Evolutionary conservation across 2,329 filamentous ascomycete genomes (phyloP), one percentile per base, ranked within the genome.

Genomic region (Ophiostoma quercus): DNA sequence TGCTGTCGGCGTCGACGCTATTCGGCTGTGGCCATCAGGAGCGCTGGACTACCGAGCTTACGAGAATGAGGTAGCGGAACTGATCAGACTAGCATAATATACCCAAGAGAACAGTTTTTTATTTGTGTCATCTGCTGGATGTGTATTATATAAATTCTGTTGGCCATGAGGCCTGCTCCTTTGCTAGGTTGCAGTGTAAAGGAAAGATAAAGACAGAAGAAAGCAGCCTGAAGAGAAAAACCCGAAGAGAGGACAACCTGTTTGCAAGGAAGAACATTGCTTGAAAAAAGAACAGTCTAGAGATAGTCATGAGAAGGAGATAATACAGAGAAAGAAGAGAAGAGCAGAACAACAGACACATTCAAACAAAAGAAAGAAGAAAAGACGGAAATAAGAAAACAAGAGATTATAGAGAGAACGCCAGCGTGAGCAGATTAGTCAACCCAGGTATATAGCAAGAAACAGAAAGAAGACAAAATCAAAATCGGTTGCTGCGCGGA

Each of bases 21-120:
- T 95, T 65, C 81, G 93, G 75, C 78, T 96, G 2, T 96, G 94
- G 89, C 83, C 88, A 54, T 89, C 93, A 14, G 91, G 90, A 0
- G 85, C 89, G 4, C 78, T 97, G 73, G 85, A 91, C 71, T 75
- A 96, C 69, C 84, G 86, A 43, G 84, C 85, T 63, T 97, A 97
- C 77, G 89, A 94, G 25, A 68, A 41, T 12, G 62, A 39, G 62
- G 62, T 65, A 19, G 19, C 3, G 19, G 62, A 7, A 39, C 62
- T 65, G 62, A n/a, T 47, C 43, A 3, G 16, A 34, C 34, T 47
- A 4, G 43, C 43, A 47, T 47, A 16, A 47, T 47, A 47, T 47
- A 47, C 43, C 43, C 43, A 8, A 2, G 43, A n/a, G 16, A 47
- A 43, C 14, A 43, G 41, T 29, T 34, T 34, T 34, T 34, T 34